Percentiles rank a stretch among this genome's conserved stretches.
Evolutionary conservation across 345 rosid species (phyloP).

Genomic region (Citrus sp.): DNA sequence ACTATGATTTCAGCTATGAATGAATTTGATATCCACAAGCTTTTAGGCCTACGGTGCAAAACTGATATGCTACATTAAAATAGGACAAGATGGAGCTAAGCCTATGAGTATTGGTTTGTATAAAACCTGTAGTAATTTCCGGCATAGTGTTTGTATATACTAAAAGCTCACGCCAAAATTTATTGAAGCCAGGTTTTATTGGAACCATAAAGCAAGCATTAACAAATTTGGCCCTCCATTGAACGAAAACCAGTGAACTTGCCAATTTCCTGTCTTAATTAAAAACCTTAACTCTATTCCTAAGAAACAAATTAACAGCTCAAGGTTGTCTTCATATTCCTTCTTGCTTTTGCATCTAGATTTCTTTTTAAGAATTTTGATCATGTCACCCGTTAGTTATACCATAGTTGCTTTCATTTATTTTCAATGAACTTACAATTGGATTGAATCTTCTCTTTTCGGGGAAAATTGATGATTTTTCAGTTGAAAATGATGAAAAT

Average conservation of each 20-base stretch:
- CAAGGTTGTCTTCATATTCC: not conserved
- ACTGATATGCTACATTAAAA: not conserved
- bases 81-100: not conserved
- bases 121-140: not conserved
- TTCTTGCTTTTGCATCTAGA: not conserved
- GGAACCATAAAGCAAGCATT: not conserved
- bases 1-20: not conserved
- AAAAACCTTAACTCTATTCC: not conserved
- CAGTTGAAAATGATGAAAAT: constrained; percentile 22
- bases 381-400: not conserved
- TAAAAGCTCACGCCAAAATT: not conserved
- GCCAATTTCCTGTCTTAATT: not conserved
- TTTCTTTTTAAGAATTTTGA: not conserved
- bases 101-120: not conserved
- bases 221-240: not conserved
- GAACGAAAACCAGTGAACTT: not conserved
- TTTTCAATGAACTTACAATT: not conserved
- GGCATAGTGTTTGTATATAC: not conserved
- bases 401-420: not conserved
- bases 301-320: not conserved
- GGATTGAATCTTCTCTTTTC: not conserved
- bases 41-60: not conserved
- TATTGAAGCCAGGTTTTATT: not conserved
- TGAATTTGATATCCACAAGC: not conserved
- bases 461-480: constrained; percentile 17